phyloP scores from a whole-genome alignment of 2,329 filamentous ascomycete species.

The Berkeleyomyces basicola region DNA sequence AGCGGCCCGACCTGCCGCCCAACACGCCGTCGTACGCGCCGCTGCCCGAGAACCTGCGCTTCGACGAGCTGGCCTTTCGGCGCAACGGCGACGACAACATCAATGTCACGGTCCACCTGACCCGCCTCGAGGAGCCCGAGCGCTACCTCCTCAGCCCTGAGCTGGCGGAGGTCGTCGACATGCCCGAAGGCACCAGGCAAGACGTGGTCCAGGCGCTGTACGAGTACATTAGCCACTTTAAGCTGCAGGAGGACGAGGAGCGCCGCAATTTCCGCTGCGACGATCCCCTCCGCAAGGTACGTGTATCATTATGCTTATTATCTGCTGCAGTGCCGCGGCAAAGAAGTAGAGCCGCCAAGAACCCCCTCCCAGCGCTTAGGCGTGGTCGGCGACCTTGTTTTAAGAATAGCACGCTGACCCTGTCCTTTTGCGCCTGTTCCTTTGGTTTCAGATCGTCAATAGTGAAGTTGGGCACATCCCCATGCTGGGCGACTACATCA shows the following conservation, averaged over 20 bases:
- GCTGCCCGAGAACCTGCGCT: conserved; percentile 53
- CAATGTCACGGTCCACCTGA: conserved; percentile 77
- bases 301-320: conserved; percentile 17
- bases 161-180: conserved; percentile 71
- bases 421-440: neutral
- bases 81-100: conserved; percentile 81
- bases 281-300: conserved; percentile 58
- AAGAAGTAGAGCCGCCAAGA: neutral
- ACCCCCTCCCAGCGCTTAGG: no score
- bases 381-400: neutral
- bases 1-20: conserved; percentile 49
- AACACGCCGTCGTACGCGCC: conserved; percentile 32
- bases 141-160: conserved; percentile 64
- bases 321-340: neutral
- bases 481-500: conserved; percentile 63
- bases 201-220: conserved; percentile 83
- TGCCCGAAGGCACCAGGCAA: conserved; percentile 69
- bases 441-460: conserved; percentile 45
- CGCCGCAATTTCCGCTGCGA: conserved; percentile 87
- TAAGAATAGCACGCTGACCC: neutral
- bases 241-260: conserved; percentile 85
- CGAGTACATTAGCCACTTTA: conserved; percentile 81
- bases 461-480: conserved; percentile 72
- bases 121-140: conserved; percentile 71
- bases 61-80: conserved; percentile 84